Evolutionary conservation across 169 alveolate species (phyloP).

Genomic region (Fabrea salina): DNA sequence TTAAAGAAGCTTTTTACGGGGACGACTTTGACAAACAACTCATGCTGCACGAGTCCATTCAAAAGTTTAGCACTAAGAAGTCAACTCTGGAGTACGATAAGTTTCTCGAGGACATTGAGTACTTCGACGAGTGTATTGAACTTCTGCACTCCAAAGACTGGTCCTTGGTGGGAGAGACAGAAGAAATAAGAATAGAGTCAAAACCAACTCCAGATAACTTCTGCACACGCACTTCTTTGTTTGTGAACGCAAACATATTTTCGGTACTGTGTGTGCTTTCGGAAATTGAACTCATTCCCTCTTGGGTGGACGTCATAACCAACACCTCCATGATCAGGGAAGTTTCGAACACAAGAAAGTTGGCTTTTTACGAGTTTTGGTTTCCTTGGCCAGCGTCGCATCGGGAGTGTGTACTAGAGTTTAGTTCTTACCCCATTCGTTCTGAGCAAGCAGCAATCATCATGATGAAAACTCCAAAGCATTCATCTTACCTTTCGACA

Average conservation of each 20-base stretch:
- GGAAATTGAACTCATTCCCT: neutral
- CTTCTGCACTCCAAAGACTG: neutral
- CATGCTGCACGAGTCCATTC: neutral
- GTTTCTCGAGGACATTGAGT: neutral
- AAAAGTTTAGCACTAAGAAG: neutral
- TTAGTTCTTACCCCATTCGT: neutral
- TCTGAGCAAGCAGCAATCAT: neutral
- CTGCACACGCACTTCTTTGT: neutral
- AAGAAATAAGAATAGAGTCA: neutral
- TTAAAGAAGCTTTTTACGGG: neutral
- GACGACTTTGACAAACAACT: neutral
- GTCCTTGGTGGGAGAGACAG: neutral
- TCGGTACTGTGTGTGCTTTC: constrained; percentile 12
- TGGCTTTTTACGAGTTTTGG: constrained; percentile 1
- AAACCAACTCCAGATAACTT: neutral
- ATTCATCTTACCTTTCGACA: too few species aligned
- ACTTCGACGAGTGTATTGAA: neutral
- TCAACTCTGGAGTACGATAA: neutral
- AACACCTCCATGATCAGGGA: neutral
- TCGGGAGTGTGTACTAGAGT: constrained; percentile 1
- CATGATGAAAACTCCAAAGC: constrained; percentile 4
- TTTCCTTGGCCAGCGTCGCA: constrained; percentile 29
- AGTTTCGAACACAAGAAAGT: constrained; percentile 19
- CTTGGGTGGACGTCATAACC: neutral
- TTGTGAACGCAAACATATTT: neutral